A percentile compares a stretch with the other conserved stretches of the same genome.
phyloP scores from a whole-genome alignment of 2,329 filamentous ascomycete species.

The Ophiostoma angusticollis region DNA sequence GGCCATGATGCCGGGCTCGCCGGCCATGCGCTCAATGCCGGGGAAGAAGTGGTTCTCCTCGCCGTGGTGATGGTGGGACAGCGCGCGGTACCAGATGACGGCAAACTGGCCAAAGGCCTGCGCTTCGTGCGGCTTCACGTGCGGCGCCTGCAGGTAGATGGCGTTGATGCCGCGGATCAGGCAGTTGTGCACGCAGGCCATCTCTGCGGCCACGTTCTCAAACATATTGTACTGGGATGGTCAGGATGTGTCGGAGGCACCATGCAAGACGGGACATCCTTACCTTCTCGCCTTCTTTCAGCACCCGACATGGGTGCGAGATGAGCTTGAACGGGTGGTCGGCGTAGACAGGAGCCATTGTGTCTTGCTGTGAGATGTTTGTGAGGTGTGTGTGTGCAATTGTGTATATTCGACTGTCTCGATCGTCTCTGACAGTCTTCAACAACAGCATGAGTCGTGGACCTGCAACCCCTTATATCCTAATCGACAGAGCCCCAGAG shows the following conservation, averaged over 20 bases:
- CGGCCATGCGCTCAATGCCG: conserved; percentile 19
- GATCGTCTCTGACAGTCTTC: too few relatives aligned
- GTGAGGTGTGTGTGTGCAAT: too few relatives aligned
- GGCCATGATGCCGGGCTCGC: conserved; percentile 19
- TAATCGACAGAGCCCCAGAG: too few relatives aligned
- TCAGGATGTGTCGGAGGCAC: neutral
- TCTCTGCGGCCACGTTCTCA: conserved; percentile 17
- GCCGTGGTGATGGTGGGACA: conserved; percentile 21
- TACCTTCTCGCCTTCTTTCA: conserved; percentile 2
- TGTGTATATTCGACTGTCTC: too few relatives aligned
- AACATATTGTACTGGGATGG: conserved; percentile 18
- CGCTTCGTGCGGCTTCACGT: conserved; percentile 24
- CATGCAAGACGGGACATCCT: too few relatives aligned
- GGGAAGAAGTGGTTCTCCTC: conserved; percentile 24
- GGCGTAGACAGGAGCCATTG: conserved; percentile 18
- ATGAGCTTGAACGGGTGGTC: conserved; percentile 18
- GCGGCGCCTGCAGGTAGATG: conserved; percentile 21
- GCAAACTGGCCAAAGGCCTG: conserved; percentile 20
- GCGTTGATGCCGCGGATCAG: conserved; percentile 20
- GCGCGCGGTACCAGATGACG: conserved; percentile 14
- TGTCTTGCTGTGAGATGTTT: neutral
- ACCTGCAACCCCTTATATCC: too few relatives aligned
- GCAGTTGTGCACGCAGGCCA: conserved; percentile 23
- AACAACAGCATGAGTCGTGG: too few relatives aligned
- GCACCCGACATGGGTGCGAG: conserved; percentile 3